phyloP scores from a whole-genome alignment of 129 eudicot species.

The Pseudognaphalium luteoalbum region DNA sequence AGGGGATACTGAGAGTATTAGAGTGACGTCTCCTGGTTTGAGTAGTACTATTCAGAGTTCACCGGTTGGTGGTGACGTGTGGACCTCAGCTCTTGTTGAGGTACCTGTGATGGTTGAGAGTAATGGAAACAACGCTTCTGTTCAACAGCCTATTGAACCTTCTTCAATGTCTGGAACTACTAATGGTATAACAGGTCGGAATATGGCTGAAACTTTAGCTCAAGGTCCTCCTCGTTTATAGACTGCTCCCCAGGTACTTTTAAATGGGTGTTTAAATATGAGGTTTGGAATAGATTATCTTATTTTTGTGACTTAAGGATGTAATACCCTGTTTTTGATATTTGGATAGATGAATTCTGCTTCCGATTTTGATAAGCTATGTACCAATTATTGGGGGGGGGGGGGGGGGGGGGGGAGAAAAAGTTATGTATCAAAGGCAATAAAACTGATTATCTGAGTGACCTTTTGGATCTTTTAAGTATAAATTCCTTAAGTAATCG shows the following conservation, averaged over 20 bases:
- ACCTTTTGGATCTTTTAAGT: not conserved
- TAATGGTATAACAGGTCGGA: constrained; percentile 47
- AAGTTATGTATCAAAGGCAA: too few relatives aligned
- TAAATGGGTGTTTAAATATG: not conserved
- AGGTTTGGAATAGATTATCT: not conserved
- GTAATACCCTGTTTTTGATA: not conserved
- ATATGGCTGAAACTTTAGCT: constrained; percentile 98
- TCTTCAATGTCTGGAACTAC: constrained; percentile 35
- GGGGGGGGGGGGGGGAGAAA: too few relatives aligned
- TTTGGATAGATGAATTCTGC: too few relatives aligned
- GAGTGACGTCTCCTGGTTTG: constrained; percentile 80
- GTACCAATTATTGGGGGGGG: too few relatives aligned
- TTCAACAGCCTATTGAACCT: constrained; percentile 35
- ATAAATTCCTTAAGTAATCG: not conserved
- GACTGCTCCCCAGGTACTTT: constrained; percentile 65
- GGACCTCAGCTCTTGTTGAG: constrained; percentile 97
- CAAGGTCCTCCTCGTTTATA: constrained; percentile 64
- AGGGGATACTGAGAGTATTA: constrained; percentile 54
- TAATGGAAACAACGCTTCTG: constrained; percentile 31
- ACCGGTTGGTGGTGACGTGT: constrained; percentile 76
- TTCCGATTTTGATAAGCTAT: too few relatives aligned
- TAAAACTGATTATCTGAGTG: too few relatives aligned
- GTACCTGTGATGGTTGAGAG: constrained; percentile 60
- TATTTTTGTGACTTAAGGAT: not conserved
- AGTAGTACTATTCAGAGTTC: constrained; percentile 63